Evolutionary conservation across 2,329 filamentous ascomycete species (phyloP).

Genomic region (Stromatinia cepivora): DNA sequence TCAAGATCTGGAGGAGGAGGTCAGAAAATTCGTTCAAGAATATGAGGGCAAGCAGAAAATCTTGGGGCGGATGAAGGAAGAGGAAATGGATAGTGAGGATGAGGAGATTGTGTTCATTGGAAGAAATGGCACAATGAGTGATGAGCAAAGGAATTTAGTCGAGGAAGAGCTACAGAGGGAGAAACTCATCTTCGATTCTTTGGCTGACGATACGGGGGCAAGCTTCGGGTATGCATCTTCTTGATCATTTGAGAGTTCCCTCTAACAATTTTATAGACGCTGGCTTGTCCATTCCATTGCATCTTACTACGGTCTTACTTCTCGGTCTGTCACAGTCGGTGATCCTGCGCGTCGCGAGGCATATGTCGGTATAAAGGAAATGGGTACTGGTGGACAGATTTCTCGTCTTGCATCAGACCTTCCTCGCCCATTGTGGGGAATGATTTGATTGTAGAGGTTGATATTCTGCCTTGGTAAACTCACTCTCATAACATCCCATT

Average conservation of each 20-base stretch:
- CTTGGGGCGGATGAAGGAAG: constrained; percentile 17
- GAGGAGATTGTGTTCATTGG: constrained; percentile 93
- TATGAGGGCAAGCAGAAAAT: constrained; percentile 50
- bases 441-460: constrained; percentile 29
- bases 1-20: constrained; percentile 80
- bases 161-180: constrained; percentile 57
- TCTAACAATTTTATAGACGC: constrained; percentile 55
- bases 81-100: constrained; percentile 58
- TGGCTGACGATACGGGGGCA: constrained; percentile 72
- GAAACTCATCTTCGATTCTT: constrained; percentile 77
- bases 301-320: constrained; percentile 83
- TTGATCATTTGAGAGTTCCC: constrained; percentile 23
- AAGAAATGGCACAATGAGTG: constrained; percentile 59
- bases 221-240: constrained; percentile 66
- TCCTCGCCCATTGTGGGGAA: constrained; percentile 62
- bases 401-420: constrained; percentile 43
- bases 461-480: background rate
- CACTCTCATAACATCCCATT: background rate
- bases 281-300: constrained; percentile 94
- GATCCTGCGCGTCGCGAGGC: constrained; percentile 74
- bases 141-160: constrained; percentile 52
- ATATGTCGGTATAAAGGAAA: constrained; percentile 72
- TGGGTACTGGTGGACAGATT: constrained; percentile 31
- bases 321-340: constrained; percentile 74
- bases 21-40: constrained; percentile 69